Base-by-base conservation (phyloP, 2,329 filamentous ascomycete genomes). In the Simplicillium sp. region DNA sequence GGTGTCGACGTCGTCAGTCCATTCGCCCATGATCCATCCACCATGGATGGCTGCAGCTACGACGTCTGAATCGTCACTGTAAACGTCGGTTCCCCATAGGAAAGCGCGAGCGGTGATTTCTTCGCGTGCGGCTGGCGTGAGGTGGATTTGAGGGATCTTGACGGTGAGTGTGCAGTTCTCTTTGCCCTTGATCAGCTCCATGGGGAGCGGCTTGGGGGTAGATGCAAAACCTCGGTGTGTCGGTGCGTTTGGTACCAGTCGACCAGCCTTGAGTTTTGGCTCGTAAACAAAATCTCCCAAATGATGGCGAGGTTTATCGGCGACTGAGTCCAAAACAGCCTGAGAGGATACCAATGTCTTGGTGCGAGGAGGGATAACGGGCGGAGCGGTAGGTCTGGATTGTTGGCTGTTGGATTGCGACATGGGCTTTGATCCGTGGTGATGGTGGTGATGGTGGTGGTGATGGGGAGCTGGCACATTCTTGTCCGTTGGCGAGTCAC, bases 41-140 rank as follows among this genome's bases (percentile, higher is more conserved):
- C 82, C 81, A 58, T 98, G 92, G 36, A 98, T 90, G 44, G 89
- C 90, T 2, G 90, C 89, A 0, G 88, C 90, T 17, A 98, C 75
- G 1, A 92, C 80, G 55, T 98, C 92, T 0, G 88, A 95, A 60
- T 98, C 92, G 51, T 98, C 92, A 0, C 88, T 94, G 57, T 97
- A 97, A 7, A 98, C 75, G 31, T 94, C 89, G 0, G 87, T 92
- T 1, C 92, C 92, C 89, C 90, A 98, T 0, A 98, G 60, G 7
- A 86, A 85, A 15, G 84, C 76, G 29, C 87, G 77, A 7, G 78
- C 67, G 11, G 88, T 94, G 39, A 97, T 89, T 49, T 94, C 86
- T 56, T 92, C 85, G 25, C 90, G 75, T 17, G 84, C 77, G 7
- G 71, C 64, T 1, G 77, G 61, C 8, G 76, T 77, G 7, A 98